Evolutionary conservation across 805 yeast genomes (phyloP).

Genomic region (Cyberlindnera xylosilytica): DNA sequence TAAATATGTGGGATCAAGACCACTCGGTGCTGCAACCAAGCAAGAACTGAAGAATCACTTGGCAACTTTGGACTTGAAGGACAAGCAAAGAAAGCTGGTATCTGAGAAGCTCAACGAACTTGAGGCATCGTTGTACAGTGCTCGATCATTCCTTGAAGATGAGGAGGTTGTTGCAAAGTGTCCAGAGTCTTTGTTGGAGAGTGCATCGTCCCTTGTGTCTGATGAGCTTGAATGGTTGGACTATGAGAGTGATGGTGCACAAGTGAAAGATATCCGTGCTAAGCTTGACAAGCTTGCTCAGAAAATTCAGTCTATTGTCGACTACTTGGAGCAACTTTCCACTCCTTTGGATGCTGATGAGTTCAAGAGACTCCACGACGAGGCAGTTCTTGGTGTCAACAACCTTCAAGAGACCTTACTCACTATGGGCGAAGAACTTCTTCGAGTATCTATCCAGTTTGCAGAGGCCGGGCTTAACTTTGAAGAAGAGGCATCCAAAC

Average conservation of each 20-base stretch:
- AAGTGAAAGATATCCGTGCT: conserved; percentile 34
- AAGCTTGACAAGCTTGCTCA: conserved; percentile 28
- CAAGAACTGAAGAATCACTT: conserved; percentile 46
- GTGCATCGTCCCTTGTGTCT: conserved; percentile 36
- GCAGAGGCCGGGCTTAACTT: conserved; percentile 47
- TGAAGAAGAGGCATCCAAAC: conserved; percentile 46
- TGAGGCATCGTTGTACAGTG: conserved; percentile 69
- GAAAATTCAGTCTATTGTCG: conserved; percentile 32
- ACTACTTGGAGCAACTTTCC: conserved; percentile 38
- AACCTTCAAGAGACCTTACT: conserved; percentile 42
- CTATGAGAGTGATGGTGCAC: conserved; percentile 56
- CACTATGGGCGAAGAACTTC: conserved; percentile 43
- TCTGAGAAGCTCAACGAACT: conserved; percentile 64
- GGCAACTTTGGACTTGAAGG: conserved; percentile 49
- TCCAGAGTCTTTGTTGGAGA: conserved; percentile 37
- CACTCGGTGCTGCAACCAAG: conserved; percentile 48
- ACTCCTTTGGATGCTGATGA: conserved; percentile 47
- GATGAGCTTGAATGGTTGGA: conserved; percentile 77
- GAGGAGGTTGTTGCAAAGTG: conserved; percentile 42
- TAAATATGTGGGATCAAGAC: conserved; percentile 40
- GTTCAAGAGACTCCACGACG: conserved; percentile 40
- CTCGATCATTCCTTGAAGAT: conserved; percentile 58
- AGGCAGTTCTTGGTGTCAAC: conserved; percentile 40
- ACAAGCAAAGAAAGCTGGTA: conserved; percentile 47
- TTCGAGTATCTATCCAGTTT: conserved; percentile 40